Evolutionary conservation across 2,329 filamentous ascomycete species (phyloP), one percentile per base, ranked within the genome.

Genomic region (Aspergillus fischeri): DNA sequence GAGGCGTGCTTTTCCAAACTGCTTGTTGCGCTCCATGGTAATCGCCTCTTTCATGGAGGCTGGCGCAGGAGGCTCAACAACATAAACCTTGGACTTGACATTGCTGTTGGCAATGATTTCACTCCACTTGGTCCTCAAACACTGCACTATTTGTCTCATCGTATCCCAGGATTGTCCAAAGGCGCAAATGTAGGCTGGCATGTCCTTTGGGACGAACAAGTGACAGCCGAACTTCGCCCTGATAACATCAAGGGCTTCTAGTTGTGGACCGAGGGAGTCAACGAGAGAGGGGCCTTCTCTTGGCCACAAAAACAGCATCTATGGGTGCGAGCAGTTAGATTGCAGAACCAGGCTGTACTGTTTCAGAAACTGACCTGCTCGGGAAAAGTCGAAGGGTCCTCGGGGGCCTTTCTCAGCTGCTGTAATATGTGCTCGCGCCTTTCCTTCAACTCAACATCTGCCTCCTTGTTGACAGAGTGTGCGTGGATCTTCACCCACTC

Each of bases 221-320:
- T 76, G 69, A 55, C 73, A 79, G 3, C 66, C 66, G 51, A 68
- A 73, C 25, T 70, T 70, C 35, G 69, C 68, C 4, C 80, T 74
- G 11, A 82, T 72, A 6, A 65, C 60, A 60, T 82, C 80, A 3
- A 82, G 69, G 4, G 69, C 70, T 61, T 81, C 77, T 8, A 75
- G 69, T 38, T 73, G 71, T 9, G 60, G 54, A 1, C 78, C 79
- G 11, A 82, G 67, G 10, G 73, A 65, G 10, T 76, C 70, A 11
- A 73, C 65, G 2, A 78, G 64, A 0, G 72, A 66, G 38, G 75
- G 73, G 5, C 80, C 77, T 32, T 75, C 67, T 1, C 64, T 59
- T 3, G 79, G 79, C 80, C 79, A 81, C 21, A 76, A 63, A 52
- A 80, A 80, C 1, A 72, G 62, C 14, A 78, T 67, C 66, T 73